A percentile compares a stretch with the other conserved stretches of the same genome.
phyloP scores from a whole-genome alignment of 371 early-diverging fungal genomes.

The Mortierella sp. region DNA sequence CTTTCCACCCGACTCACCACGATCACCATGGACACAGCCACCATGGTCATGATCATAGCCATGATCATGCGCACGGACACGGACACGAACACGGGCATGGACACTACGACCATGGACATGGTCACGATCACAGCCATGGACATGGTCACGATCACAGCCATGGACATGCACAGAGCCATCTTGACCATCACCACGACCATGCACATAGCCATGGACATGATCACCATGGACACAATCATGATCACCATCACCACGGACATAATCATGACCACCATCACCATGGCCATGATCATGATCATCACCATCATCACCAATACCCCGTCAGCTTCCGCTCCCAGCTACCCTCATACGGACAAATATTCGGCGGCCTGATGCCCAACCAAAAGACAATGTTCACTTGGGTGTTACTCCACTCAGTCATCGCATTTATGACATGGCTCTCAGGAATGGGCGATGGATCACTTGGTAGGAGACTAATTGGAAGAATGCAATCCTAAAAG shows the following conservation, averaged over 20 bases:
- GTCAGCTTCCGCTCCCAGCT: slow-evolving; percentile 53
- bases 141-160: slow-evolving; percentile 12
- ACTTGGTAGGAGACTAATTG: slow-evolving; percentile 55
- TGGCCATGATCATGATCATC: slow-evolving; percentile 25
- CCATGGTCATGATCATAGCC: slow-evolving; percentile 19
- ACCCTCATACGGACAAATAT: slow-evolving; percentile 57
- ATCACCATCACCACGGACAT: slow-evolving; percentile 27
- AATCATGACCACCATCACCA: slow-evolving; percentile 31
- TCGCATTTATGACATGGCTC: slow-evolving; percentile 64
- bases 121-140: slow-evolving; percentile 13
- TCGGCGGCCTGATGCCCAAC: slow-evolving; percentile 58
- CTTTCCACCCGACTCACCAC: slow-evolving; percentile 4
- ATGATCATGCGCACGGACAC: slow-evolving; percentile 31
- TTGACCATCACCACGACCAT: slow-evolving; percentile 5
- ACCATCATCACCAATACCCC: slow-evolving; percentile 40
- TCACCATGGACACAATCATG: slow-evolving; percentile 30
- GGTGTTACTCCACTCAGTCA: slow-evolving; percentile 58
- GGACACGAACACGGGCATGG: not conserved
- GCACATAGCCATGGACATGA: slow-evolving; percentile 21
- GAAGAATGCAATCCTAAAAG: not conserved
- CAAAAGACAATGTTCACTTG: slow-evolving; percentile 74
- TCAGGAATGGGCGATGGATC: slow-evolving; percentile 63
- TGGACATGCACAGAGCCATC: slow-evolving; percentile 13
- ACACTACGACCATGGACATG: not conserved
- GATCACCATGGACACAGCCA: slow-evolving; percentile 20